Base-by-base conservation (phyloP, 495 filamentous ascomycete species). In the Pseudotulostoma volvatum region DNA sequence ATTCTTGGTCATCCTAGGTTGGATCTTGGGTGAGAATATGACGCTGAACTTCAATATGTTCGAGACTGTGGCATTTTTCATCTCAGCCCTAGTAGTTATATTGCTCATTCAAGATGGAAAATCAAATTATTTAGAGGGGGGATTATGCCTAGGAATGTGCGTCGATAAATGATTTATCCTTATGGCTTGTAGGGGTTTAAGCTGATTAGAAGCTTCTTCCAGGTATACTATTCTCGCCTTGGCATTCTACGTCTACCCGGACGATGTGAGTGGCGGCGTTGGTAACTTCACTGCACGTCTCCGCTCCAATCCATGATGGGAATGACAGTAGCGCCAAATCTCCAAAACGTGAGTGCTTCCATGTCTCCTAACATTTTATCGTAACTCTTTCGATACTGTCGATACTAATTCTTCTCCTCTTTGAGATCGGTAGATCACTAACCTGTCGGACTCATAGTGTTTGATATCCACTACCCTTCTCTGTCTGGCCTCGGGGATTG, bases 51-150 rank as follows among this genome's bases (percentile, higher is more conserved):
- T 96, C 58, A 79, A 94, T 64, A 70, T 67, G 49, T 92, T 96
- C 48, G 85, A 94, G 64, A 96, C 88, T 0, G 81, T 96, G 23
- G 80, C 88, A 1, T 93, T 96, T 59, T 93, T 86, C 39, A 64
- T 96, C 40, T 79, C 76, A 23, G 84, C 90, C 0, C 57, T 94
- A 44, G 84, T 96, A 31, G 87, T 93, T 13, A 93, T 86, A 25
- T 85, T 93, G 57, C 73, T 92, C 36, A 83, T 92, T 41, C 80
- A 88, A 53, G 88, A 96, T 55, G 88, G 88, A 39, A 90, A 88
- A 63, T 84, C 78, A 9, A 96, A 96, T 53, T 96, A 93, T 43
- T 73, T 96, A 5, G 88, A 96, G 60, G 88, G 88, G 34, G 79
- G 78, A 28, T 85, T 96, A 80, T 81, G 88, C 55, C 48, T 86